phyloP scores from a whole-genome alignment of 257 asterid genomes.

The Nicotiana benthamiana region DNA sequence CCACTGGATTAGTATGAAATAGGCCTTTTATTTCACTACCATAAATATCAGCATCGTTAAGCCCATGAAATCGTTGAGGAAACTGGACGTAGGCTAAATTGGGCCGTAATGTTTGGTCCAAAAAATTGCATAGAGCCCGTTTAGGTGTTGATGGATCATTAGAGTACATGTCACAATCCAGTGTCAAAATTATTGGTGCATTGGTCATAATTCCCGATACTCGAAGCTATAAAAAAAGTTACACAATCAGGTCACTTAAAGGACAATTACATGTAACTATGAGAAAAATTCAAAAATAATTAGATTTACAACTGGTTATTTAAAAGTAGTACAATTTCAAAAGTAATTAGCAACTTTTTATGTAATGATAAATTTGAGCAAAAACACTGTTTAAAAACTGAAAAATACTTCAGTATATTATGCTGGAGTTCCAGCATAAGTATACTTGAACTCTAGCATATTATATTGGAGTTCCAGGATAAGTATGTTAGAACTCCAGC shows the following conservation, averaged over 20 bases:
- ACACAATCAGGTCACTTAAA: neutral
- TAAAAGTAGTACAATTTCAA: too few species aligned
- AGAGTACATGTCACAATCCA: conserved; percentile 82
- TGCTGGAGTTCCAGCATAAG: too few species aligned
- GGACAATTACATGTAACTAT: too few species aligned
- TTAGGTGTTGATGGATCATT: conserved; percentile 56
- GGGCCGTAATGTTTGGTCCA: conserved; percentile 26
- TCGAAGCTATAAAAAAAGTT: conserved; percentile 37
- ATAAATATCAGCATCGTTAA: conserved; percentile 53
- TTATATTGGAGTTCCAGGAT: too few species aligned
- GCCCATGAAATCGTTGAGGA: conserved; percentile 61
- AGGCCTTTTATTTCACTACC: conserved; percentile 45
- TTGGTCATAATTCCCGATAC: conserved; percentile 64
- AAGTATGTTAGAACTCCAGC: too few species aligned
- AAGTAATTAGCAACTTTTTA: too few species aligned
- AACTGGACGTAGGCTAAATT: conserved; percentile 54
- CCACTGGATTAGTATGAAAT: conserved; percentile 37
- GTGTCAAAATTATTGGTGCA: conserved; percentile 56
- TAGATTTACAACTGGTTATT: too few species aligned
- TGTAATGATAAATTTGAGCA: too few species aligned
- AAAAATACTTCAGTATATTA: too few species aligned
- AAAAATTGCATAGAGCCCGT: conserved; percentile 36
- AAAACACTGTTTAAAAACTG: too few species aligned
- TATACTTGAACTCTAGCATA: too few species aligned
- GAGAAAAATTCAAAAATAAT: too few species aligned